Percentiles rank a stretch among this genome's conserved stretches.
These are phyloP conservation scores for Metschnikowia lunata DNA, from an alignment of 805 yeast genomes.

Conservation along the genomic window DNA sequence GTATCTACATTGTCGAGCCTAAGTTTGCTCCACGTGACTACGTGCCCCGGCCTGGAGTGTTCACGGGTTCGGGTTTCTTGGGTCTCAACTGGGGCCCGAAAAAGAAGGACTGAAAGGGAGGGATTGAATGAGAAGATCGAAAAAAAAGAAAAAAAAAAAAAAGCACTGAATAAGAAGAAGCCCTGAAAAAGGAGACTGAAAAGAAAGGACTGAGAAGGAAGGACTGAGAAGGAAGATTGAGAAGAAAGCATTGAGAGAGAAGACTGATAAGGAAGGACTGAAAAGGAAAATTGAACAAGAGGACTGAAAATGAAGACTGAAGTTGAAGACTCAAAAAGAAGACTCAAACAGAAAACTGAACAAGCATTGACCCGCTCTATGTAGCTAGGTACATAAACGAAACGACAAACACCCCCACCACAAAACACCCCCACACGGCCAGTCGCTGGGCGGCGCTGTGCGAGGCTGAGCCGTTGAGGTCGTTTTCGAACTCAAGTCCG, in stretches of 20 bases:
- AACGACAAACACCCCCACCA: constrained; percentile 6
- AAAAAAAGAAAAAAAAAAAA: no score
- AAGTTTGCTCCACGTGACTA: constrained; percentile 41
- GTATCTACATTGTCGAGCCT: constrained; percentile 69
- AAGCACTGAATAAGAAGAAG: no score
- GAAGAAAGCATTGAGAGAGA: no score
- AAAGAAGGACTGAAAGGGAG: constrained; percentile 21
- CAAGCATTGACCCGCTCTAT: not conserved
- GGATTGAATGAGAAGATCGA: no score
- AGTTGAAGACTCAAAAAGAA: no score
- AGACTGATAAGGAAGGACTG: constrained; percentile 28
- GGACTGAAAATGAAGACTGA: no score
- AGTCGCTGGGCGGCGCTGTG: constrained; percentile 10
- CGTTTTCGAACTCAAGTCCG: no score
- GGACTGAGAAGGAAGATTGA: no score
- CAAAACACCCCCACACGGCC: constrained; percentile 8
- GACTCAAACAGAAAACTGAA: no score
- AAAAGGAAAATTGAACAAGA: no score
- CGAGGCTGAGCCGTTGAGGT: not conserved
- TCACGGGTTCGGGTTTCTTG: constrained; percentile 54
- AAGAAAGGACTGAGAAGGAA: constrained; percentile 21
- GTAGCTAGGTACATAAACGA: constrained; percentile 13
- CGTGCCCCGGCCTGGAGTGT: constrained; percentile 28
- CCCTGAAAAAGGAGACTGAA: constrained; percentile 67
- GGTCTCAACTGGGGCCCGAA: constrained; percentile 88